Percentiles rank a stretch among this genome's conserved stretches.
Evolutionary conservation across 345 rosid species (phyloP).

Genomic region (Sisymbrium altissimum): DNA sequence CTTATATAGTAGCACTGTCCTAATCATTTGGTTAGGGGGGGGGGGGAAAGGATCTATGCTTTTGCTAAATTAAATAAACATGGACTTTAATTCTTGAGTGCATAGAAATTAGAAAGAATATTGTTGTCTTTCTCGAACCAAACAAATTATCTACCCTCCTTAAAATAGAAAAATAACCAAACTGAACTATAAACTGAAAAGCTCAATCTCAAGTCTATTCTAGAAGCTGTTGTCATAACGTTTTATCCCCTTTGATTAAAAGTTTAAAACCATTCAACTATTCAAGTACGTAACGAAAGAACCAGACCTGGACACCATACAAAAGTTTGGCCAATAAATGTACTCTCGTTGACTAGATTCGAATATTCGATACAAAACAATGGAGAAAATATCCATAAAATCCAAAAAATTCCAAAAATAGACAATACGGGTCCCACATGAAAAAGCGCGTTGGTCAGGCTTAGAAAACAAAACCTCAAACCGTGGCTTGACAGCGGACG

Average conservation of each 20-base stretch:
- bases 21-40: too few species aligned
- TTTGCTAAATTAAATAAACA: too few species aligned
- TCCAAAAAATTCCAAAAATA: neutral
- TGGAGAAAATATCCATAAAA: neutral
- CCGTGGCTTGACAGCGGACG: constrained; percentile 32
- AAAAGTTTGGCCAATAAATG: neutral
- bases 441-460: constrained; percentile 18
- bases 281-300: neutral
- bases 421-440: neutral
- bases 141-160: too few species aligned
- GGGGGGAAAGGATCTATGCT: too few species aligned
- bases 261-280: too few species aligned
- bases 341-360: neutral
- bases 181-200: too few species aligned
- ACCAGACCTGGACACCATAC: neutral
- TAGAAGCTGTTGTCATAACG: neutral
- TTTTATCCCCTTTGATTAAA: neutral
- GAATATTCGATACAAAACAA: too few species aligned
- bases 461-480: neutral
- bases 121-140: too few species aligned
- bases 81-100: too few species aligned
- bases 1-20: too few species aligned
- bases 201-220: neutral
- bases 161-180: too few species aligned
- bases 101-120: too few species aligned